Conservation (phyloP, 345 rosid genomes). For the Rhodomyrtus tomentosa region DNA sequence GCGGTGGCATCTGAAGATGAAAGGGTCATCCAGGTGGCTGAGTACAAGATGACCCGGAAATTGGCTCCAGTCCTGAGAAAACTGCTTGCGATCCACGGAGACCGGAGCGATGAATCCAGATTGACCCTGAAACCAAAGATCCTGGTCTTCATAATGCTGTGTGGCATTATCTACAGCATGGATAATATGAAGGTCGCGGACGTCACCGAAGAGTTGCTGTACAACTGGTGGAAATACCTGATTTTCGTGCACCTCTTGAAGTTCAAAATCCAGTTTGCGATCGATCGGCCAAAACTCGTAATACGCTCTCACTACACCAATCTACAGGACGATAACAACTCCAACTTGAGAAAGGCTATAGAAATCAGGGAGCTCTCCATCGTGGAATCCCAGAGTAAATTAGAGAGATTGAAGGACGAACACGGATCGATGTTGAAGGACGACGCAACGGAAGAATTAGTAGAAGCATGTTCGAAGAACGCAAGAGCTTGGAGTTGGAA, state of each 20-base stretch:
- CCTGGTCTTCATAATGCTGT: background rate
- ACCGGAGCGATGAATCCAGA: background rate
- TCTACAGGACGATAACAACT: background rate
- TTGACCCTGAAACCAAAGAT: background rate
- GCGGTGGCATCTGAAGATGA: background rate
- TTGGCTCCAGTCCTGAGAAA: background rate
- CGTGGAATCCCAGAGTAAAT: accelerated
- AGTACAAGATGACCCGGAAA: background rate
- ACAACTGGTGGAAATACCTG: background rate
- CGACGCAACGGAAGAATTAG: no score
- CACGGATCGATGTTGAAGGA: background rate
- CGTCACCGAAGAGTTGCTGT: background rate
- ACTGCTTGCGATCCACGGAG: background rate
- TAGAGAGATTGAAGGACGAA: background rate
- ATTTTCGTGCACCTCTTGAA: background rate
- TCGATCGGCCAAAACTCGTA: background rate
- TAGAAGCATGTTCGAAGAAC: no score
- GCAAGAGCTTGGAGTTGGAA: no score
- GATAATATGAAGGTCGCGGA: background rate
- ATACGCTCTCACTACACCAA: background rate
- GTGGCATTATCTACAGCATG: background rate
- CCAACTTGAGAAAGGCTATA: background rate
- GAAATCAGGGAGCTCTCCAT: background rate
- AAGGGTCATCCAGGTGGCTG: background rate
- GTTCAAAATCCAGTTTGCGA: background rate